Percentiles rank a stretch among this genome's conserved stretches.
Evolutionary conservation across 495 filamentous ascomycete genomes (phyloP).

Genomic region (Penicillium robsamsonii): DNA sequence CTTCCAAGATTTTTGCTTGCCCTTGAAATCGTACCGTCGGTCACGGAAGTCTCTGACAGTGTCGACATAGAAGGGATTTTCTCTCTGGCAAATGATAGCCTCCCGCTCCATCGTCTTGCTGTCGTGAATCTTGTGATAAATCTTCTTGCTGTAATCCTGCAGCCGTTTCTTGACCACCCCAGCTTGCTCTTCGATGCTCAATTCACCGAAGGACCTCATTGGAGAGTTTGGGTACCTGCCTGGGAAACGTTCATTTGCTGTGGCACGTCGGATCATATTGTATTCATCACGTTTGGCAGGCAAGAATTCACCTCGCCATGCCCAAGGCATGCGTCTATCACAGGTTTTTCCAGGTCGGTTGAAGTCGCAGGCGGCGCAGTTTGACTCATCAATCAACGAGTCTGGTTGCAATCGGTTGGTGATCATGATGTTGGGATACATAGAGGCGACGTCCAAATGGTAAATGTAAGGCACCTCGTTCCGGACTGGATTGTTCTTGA

Average conservation of each 20-base stretch:
- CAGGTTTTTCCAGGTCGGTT: conserved; percentile 97
- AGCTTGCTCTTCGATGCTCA: conserved; percentile 81
- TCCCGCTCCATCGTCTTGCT: conserved; percentile 89
- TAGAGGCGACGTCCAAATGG: conserved; percentile 96
- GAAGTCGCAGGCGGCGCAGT: conserved; percentile 97
- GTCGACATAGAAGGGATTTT: conserved; percentile 98
- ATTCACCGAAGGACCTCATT: conserved; percentile 73
- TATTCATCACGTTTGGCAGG: conserved; percentile 97
- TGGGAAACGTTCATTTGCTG: conserved; percentile 93
- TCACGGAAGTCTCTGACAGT: conserved; percentile 95
- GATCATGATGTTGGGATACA: conserved; percentile 99
- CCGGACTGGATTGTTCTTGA: conserved; percentile 79
- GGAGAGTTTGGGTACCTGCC: conserved; percentile 66
- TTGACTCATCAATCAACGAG: conserved; percentile 94
- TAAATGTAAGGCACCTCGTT: conserved; percentile 90
- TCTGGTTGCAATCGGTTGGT: conserved; percentile 97
- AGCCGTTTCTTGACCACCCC: conserved; percentile 79
- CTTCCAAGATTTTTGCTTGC: conserved; percentile 97
- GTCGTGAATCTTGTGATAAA: conserved; percentile 99
- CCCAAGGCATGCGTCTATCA: conserved; percentile 91
- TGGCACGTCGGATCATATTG: conserved; percentile 93
- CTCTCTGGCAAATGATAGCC: conserved; percentile 96
- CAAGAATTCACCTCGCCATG: conserved; percentile 97
- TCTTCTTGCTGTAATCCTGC: conserved; percentile 93
- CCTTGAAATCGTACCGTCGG: conserved; percentile 96